These are phyloP conservation scores for Chenopodium quinoa DNA, from an alignment of 148 eudicot genomes.

Conservation along the genomic window DNA sequence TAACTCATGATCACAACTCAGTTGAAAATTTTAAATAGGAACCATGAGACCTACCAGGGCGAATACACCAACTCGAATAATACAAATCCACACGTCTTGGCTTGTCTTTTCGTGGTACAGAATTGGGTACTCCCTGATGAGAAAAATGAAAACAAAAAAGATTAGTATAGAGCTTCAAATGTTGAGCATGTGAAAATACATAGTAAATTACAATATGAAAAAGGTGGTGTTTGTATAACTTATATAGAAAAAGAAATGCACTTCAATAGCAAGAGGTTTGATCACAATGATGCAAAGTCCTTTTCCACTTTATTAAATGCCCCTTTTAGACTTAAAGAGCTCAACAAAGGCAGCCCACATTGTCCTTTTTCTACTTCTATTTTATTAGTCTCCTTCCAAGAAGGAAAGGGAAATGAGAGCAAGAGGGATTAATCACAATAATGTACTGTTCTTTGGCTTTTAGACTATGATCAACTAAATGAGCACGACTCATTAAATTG, in stretches of 20 bases:
- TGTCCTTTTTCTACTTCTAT: background rate
- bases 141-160: slow-evolving; percentile 4
- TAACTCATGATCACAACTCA: background rate
- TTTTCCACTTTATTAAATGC: background rate
- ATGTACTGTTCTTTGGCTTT: background rate
- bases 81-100: slow-evolving; percentile 90
- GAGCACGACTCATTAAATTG: background rate
- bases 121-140: slow-evolving; percentile 72
- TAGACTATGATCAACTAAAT: background rate
- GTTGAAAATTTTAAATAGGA: background rate
- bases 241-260: too few relatives aligned
- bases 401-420: background rate
- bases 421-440: background rate
- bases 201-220: background rate
- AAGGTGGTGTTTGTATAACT: background rate
- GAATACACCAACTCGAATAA: slow-evolving; percentile 96
- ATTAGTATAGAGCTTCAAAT: background rate
- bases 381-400: background rate
- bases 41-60: slow-evolving; percentile 54
- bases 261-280: background rate
- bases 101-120: slow-evolving; percentile 66
- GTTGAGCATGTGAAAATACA: background rate
- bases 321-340: background rate
- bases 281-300: background rate
- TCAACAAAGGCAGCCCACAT: background rate